Evolutionary conservation across 345 rosid genomes (phyloP), one percentile per base, ranked within the genome.

Genomic region (Cardiospermum halicacabum): DNA sequence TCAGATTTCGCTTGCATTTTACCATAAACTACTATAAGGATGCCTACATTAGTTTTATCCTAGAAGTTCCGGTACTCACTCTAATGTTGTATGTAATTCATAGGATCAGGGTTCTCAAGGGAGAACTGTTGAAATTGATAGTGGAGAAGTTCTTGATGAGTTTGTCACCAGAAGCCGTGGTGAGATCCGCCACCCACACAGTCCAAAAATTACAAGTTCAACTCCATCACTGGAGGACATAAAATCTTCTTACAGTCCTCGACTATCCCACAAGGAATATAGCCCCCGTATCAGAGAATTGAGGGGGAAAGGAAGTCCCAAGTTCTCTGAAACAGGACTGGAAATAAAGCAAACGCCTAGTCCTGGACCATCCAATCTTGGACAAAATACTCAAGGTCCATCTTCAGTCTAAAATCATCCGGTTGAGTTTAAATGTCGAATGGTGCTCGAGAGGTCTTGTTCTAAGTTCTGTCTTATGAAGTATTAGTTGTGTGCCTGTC

Each of bases 161-260:
- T 70, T 85, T 18, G 74, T 87, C 57, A 87, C 88, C 59, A 73
- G 94, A 80, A 82, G 88, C 75, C 84, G 94, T 7, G 90, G 90
- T 31, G 94, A 87, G 82, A 60, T 85, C 57, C 88, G 88, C 31
- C 74, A 15, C 36, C 24, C 69, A n/a, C 84, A 69, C 13, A 85
- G 88, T 65, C 86, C 87, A 27, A 87, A 80, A 75, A 54, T 76
- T 50, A 79, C 86, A 19, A 83, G 90, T 60, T 72, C 85, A 16
- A 69, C 79, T 21, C 76, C 81, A 11, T 70, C 87, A 15, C 48
- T 43, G 0, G 75, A 72, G n/a, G 80, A 73, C 56, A 69, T 71
- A 42, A 81, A 76, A 69, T 48, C 81, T 19, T 55, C 72, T 55
- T 62, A 40, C 56, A 82, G 85, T 74, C 87, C 87, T n/a, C 53